These are phyloP conservation scores for Fagus crenata DNA, from an alignment of 306 rosid species.

Conservation along the genomic window DNA sequence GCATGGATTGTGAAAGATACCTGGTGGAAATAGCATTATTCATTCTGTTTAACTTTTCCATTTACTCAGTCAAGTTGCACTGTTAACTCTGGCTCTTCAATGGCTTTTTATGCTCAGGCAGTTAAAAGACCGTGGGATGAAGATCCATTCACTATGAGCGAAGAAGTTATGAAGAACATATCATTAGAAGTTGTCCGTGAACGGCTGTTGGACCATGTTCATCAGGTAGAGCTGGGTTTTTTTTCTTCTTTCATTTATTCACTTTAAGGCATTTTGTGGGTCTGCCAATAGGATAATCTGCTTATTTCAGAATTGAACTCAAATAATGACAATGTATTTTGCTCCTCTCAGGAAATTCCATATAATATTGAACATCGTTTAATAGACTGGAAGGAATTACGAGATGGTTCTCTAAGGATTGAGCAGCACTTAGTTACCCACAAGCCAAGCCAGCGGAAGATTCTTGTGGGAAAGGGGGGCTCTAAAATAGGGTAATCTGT, in stretches of 20 bases:
- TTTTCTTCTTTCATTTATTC: neutral
- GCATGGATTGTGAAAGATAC: neutral
- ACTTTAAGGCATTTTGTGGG: conserved; percentile 7
- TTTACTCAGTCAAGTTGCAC: conserved; percentile 11
- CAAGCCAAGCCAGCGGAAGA: conserved; percentile 85
- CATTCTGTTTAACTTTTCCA: conserved; percentile 7
- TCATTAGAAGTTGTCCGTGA: conserved; percentile 95
- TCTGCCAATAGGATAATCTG: conserved; percentile 8
- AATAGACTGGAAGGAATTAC: conserved; percentile 89
- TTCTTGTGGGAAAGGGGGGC: conserved; percentile 90
- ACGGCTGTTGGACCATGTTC: conserved; percentile 86
- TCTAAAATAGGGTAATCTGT: conserved; percentile 82
- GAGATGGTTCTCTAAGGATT: conserved; percentile 88
- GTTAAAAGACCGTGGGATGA: conserved; percentile 91
- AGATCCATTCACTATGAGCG: conserved; percentile 79
- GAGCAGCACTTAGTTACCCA: conserved; percentile 82
- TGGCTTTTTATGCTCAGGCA: conserved; percentile 62
- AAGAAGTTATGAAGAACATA: conserved; percentile 85
- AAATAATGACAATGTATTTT: conserved; percentile 19
- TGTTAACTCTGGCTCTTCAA: conserved; percentile 27
- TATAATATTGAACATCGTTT: conserved; percentile 79
- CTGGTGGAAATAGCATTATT: neutral
- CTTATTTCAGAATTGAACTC: conserved; percentile 16
- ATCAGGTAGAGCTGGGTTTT: conserved; percentile 62
- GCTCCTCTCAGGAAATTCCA: conserved; percentile 77